These are phyloP conservation scores for Apiotrichum veenhuisii DNA, from an alignment of 1,284 basidiomycete species.

Conservation along the genomic window DNA sequence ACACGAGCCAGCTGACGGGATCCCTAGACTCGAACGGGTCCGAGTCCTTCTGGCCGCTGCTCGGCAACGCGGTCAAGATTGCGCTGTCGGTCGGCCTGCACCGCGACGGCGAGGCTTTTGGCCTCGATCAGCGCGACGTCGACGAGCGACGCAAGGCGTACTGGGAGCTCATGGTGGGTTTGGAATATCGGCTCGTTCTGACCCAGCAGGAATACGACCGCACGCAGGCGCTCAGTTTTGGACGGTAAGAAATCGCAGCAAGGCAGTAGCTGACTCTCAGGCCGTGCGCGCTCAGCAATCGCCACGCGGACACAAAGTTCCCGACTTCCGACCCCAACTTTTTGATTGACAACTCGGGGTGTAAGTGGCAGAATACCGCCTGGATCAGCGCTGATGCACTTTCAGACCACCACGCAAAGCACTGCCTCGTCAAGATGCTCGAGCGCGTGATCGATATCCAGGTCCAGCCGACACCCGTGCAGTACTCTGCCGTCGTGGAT, in stretches of 20 bases:
- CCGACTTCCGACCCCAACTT: conserved; percentile 18
- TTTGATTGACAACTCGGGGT: conserved; percentile 1
- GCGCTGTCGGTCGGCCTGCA: conserved; percentile 44
- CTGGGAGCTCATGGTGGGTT: conserved; percentile 39
- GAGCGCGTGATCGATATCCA: conserved; percentile 8
- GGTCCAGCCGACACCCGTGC: conserved; percentile 22
- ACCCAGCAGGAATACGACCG: conserved; percentile 34
- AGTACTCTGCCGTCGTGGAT: conserved; percentile 30
- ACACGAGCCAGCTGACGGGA: background rate
- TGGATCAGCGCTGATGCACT: background rate
- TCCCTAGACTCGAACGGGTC: conserved; percentile 31
- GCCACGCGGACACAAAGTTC: conserved; percentile 37
- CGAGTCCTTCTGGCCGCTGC: conserved; percentile 46
- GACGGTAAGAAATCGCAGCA: no score
- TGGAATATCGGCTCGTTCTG: background rate
- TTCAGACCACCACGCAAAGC: conserved; percentile 8
- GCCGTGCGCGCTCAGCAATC: conserved; percentile 36
- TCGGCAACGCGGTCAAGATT: conserved; percentile 40
- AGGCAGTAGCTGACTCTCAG: background rate
- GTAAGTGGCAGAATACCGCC: background rate
- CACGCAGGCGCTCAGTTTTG: conserved; percentile 44
- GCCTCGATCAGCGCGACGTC: conserved; percentile 36
- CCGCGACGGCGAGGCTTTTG: conserved; percentile 43
- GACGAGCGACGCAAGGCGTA: conserved; percentile 42
- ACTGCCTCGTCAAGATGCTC: conserved; percentile 8